Conservation (phyloP, 306 rosid genomes). For the Sechiopsis laciniata region DNA sequence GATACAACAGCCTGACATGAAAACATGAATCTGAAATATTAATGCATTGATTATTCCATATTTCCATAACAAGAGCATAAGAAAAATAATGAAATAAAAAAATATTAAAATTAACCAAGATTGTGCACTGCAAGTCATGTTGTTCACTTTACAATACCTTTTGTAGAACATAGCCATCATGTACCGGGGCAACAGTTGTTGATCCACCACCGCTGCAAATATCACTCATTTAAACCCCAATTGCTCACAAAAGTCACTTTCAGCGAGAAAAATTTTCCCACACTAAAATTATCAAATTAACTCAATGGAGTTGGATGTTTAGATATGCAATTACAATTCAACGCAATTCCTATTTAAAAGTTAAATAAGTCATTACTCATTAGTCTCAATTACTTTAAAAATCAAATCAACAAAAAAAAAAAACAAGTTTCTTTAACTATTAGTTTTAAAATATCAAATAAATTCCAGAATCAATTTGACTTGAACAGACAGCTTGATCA, state of each 20-base stretch:
- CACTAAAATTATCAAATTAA: not conserved
- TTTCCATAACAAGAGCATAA: not conserved
- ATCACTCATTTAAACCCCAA: conserved; percentile 11
- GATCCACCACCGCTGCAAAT: conserved; percentile 87
- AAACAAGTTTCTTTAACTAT: not conserved
- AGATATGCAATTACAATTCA: not conserved
- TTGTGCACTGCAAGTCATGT: not conserved
- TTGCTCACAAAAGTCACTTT: not conserved
- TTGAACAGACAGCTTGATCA: not conserved
- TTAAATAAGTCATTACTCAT: not conserved
- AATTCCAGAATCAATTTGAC: conserved; percentile 1
- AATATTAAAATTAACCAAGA: not conserved
- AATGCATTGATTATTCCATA: not conserved
- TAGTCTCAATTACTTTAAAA: not conserved
- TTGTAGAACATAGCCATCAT: conserved; percentile 96
- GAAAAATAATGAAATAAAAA: conserved; percentile 1
- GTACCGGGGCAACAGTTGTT: conserved; percentile 92
- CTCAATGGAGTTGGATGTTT: not conserved
- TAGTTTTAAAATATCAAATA: not conserved
- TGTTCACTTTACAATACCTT: conserved; percentile 44
- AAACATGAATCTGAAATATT: conserved; percentile 15
- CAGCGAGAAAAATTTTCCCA: conserved; percentile 1
- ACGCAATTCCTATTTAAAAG: not conserved
- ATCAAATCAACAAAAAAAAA: not conserved
- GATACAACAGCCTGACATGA: conserved; percentile 73